These are phyloP conservation scores for Huntiella abstrusa DNA, from an alignment of 2,329 filamentous ascomycete species.

Conservation along the genomic window DNA sequence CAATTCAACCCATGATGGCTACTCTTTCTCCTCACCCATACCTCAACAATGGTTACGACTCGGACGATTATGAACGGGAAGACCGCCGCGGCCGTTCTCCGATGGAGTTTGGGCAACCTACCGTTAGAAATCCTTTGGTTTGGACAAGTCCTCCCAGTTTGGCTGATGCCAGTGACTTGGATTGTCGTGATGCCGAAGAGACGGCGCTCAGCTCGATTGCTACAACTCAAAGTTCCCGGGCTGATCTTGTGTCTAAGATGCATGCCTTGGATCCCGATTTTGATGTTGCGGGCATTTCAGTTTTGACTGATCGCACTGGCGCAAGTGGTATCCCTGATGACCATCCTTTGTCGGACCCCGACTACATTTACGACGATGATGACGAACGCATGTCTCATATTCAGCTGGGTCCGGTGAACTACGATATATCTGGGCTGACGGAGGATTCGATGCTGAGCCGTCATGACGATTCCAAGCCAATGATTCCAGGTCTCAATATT, in stretches of 20 bases:
- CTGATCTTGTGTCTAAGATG: background rate
- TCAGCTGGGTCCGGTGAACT: background rate
- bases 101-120: conserved; percentile 9
- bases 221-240: conserved; percentile 1
- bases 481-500: too few relatives aligned
- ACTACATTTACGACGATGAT: conserved; percentile 2
- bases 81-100: conserved; percentile 9
- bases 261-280: background rate
- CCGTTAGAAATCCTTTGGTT: conserved; percentile 8
- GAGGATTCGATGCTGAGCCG: background rate
- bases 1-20: conserved; percentile 13
- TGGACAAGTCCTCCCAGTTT: conserved; percentile 10
- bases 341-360: background rate
- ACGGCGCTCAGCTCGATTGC: conserved; percentile 1
- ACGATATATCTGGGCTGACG: conserved; percentile 4
- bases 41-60: conserved; percentile 3
- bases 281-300: conserved; percentile 1
- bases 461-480: too few relatives aligned
- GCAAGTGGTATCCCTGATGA: background rate
- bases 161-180: conserved; percentile 6
- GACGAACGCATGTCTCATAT: background rate
- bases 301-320: conserved; percentile 1
- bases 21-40: conserved; percentile 14
- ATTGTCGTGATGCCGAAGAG: conserved; percentile 1
- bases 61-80: conserved; percentile 7